A percentile compares a stretch with the other conserved stretches of the same genome.
Conservation (phyloP, 2,329 filamentous ascomycete genomes). For the Verticillium tricorpus region DNA sequence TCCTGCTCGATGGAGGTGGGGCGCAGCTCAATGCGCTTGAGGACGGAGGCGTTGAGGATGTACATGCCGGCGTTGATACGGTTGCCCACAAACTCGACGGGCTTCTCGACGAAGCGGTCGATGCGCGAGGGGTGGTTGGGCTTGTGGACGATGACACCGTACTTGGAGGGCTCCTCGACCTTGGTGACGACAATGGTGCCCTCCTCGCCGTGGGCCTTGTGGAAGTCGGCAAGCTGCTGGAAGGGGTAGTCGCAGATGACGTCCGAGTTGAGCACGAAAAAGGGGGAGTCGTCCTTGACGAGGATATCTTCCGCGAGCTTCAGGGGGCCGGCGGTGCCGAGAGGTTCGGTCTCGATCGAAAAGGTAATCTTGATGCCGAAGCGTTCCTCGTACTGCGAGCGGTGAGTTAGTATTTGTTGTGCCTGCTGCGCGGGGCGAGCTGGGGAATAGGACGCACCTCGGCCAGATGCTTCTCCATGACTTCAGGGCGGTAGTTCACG, state of each 20-base stretch:
- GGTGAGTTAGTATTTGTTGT: constrained; percentile 6
- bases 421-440: neutral
- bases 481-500: constrained; percentile 97
- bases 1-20: constrained; percentile 98
- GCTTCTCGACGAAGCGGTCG: constrained; percentile 99
- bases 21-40: constrained; percentile 88
- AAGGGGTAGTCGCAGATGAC: constrained; percentile 98
- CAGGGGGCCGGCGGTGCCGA: constrained; percentile 90
- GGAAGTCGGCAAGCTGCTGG: constrained; percentile 82
- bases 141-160: constrained; percentile 97
- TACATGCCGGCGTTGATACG: constrained; percentile 98
- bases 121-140: constrained; percentile 86
- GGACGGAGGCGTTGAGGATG: constrained; percentile 89
- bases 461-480: constrained; percentile 91
- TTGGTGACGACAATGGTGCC: constrained; percentile 98
- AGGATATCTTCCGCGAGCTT: constrained; percentile 93
- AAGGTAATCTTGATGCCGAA: constrained; percentile 96
- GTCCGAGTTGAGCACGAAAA: constrained; percentile 98
- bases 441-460: constrained; percentile 54
- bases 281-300: constrained; percentile 87
- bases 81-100: constrained; percentile 97
- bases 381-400: constrained; percentile 72
- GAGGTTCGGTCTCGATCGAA: constrained; percentile 91
- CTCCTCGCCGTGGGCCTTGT: constrained; percentile 89
- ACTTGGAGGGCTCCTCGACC: constrained; percentile 98